Percentiles rank a stretch among this genome's conserved stretches.
Conservation (phyloP, 2,329 filamentous ascomycete genomes). For the Fusarium transvaalense region DNA sequence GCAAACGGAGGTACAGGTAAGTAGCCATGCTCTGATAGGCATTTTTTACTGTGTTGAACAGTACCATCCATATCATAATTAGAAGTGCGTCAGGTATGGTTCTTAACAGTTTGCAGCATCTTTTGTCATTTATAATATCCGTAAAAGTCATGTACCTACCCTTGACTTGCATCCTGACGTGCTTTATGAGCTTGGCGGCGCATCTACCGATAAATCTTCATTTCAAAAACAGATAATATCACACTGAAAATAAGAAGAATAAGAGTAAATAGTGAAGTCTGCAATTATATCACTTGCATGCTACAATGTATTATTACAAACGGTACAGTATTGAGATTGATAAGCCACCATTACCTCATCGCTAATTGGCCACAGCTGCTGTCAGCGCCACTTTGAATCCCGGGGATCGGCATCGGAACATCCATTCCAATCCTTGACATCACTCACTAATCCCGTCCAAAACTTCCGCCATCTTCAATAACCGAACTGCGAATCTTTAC, state of each 20-base stretch:
- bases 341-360: constrained; percentile 32
- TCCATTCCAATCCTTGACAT: constrained; percentile 50
- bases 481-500: constrained; percentile 10
- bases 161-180: not conserved
- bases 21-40: not conserved
- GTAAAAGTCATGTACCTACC: not conserved
- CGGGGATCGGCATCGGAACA: constrained; percentile 39
- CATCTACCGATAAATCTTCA: no score
- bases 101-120: no score
- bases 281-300: not conserved
- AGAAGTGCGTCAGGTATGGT: not conserved
- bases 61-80: not conserved
- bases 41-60: accelerated
- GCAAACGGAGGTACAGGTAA: not conserved
- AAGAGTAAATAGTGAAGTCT: not conserved
- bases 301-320: not conserved
- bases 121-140: not conserved
- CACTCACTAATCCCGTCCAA: constrained; percentile 43
- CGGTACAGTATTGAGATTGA: not conserved
- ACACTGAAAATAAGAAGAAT: no score
- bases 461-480: constrained; percentile 33
- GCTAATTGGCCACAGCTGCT: constrained; percentile 35
- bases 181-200: no score
- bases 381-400: constrained; percentile 29
- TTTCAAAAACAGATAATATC: no score